phyloP scores from a whole-genome alignment of 192 early-diverging fungal species.

The Mortierella hygrophila region DNA sequence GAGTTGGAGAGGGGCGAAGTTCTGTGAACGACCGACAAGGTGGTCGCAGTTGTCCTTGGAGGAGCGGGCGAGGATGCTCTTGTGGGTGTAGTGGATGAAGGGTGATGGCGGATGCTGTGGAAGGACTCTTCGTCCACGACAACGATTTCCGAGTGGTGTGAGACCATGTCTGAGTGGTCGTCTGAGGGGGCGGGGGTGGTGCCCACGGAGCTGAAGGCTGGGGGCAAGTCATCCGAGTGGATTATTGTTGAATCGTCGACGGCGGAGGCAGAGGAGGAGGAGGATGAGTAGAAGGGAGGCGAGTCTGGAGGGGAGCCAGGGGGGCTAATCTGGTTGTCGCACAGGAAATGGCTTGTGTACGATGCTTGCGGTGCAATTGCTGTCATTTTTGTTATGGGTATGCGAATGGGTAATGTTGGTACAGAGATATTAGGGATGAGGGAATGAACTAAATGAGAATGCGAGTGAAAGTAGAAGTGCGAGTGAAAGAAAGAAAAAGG shows the following conservation, averaged over 20 bases:
- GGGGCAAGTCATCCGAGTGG: neutral
- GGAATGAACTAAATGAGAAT: neutral
- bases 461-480: neutral
- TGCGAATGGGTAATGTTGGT: neutral
- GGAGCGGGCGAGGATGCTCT: conserved; percentile 11
- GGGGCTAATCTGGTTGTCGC: neutral
- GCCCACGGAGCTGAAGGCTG: neutral
- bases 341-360: neutral
- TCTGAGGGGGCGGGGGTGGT: conserved; percentile 14
- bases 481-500: neutral
- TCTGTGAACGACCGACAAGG: conserved; percentile 1
- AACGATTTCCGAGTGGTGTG: conserved; percentile 8
- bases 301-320: conserved; percentile 8
- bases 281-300: neutral
- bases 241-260: neutral
- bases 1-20: neutral
- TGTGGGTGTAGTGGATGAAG: neutral
- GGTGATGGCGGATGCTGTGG: neutral
- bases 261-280: neutral
- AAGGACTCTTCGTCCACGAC: conserved; percentile 30
- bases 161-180: conserved; percentile 18
- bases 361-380: conserved; percentile 1
- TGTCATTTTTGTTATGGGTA: conserved; percentile 3
- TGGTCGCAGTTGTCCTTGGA: conserved; percentile 10
- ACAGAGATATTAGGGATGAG: neutral